A percentile compares a stretch with the other conserved stretches of the same genome.
phyloP scores from a whole-genome alignment of 2,329 filamentous ascomycete genomes.

The Aphanoascus verrucosus region DNA sequence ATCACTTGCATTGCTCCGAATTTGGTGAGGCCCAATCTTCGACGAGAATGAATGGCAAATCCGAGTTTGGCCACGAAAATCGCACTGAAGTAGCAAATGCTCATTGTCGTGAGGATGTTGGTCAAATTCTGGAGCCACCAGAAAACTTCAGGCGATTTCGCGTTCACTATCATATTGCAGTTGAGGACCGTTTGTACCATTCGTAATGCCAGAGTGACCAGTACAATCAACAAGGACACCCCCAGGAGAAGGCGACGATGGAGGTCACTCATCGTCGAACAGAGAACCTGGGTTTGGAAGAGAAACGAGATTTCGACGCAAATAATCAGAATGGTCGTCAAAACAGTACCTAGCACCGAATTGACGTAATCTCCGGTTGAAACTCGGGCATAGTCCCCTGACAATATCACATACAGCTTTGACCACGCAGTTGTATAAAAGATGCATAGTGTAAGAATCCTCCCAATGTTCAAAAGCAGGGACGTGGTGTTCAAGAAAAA shows the following conservation, averaged over 20 bases:
- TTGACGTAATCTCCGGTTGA: slow-evolving; percentile 34
- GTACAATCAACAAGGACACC: slow-evolving; percentile 40
- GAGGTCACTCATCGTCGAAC: slow-evolving; percentile 38
- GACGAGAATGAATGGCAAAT: slow-evolving; percentile 46
- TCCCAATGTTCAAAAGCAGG: slow-evolving; percentile 51
- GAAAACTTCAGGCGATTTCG: slow-evolving; percentile 21
- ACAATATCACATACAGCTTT: slow-evolving; percentile 51
- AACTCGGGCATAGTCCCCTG: slow-evolving; percentile 45
- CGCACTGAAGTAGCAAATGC: slow-evolving; percentile 52
- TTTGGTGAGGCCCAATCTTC: slow-evolving; percentile 46
- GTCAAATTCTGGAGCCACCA: slow-evolving; percentile 36
- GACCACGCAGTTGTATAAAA: slow-evolving; percentile 53
- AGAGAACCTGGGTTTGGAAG: slow-evolving; percentile 54
- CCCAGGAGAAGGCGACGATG: slow-evolving; percentile 39
- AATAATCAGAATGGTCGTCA: slow-evolving; percentile 44
- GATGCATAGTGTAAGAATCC: slow-evolving; percentile 35
- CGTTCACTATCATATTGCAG: slow-evolving; percentile 30
- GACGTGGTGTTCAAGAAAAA: slow-evolving; percentile 55
- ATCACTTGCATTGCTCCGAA: slow-evolving; percentile 57
- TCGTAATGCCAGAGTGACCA: slow-evolving; percentile 45
- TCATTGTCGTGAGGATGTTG: slow-evolving; percentile 44
- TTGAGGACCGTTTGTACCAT: slow-evolving; percentile 44
- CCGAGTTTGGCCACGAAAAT: slow-evolving; percentile 54
- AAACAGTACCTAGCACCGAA: slow-evolving; percentile 40
- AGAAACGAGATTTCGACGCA: slow-evolving; percentile 50